phyloP scores from a whole-genome alignment of 768 basidiomycete species.

The Xanthoconium stramineum region DNA sequence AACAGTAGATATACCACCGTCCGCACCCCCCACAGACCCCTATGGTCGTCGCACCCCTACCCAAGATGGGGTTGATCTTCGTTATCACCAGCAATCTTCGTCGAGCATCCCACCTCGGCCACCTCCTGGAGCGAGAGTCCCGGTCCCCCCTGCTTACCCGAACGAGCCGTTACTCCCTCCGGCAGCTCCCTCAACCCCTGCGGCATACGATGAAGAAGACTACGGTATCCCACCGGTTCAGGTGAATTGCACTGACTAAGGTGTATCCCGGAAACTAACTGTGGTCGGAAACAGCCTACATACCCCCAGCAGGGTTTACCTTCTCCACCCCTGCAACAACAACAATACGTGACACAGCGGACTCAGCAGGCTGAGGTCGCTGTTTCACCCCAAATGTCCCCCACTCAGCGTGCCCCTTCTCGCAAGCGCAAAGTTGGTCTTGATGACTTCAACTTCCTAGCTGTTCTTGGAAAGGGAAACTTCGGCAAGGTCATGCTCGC shows the following conservation, averaged over 20 bases:
- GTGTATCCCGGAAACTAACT: constrained; percentile 4
- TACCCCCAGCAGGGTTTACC: constrained; percentile 25
- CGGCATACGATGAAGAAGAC: constrained; percentile 31
- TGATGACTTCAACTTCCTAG: constrained; percentile 98
- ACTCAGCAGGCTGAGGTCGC: constrained; percentile 31
- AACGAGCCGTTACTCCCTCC: constrained; percentile 32
- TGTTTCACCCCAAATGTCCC: constrained; percentile 30
- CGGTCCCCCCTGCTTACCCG: constrained; percentile 34
- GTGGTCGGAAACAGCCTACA: constrained; percentile 11
- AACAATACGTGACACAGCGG: constrained; percentile 25
- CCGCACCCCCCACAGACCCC: constrained; percentile 16
- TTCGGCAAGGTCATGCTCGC: constrained; percentile 99
- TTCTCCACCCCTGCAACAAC: constrained; percentile 21
- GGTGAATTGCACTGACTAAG: constrained; percentile 12
- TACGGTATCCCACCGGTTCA: constrained; percentile 21
- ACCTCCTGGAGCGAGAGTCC: constrained; percentile 37
- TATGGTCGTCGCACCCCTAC: constrained; percentile 25
- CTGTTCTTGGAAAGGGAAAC: constrained; percentile 98
- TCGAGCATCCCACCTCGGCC: constrained; percentile 34
- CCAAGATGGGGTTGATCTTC: constrained; percentile 39
- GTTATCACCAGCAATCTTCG: constrained; percentile 37
- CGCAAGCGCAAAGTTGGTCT: constrained; percentile 87
- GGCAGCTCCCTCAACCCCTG: constrained; percentile 5
- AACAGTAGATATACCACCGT: constrained; percentile 35
- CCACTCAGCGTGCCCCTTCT: constrained; percentile 40